Conservation (phyloP, 2,329 filamentous ascomycete species). For the Tolypocladium album region DNA sequence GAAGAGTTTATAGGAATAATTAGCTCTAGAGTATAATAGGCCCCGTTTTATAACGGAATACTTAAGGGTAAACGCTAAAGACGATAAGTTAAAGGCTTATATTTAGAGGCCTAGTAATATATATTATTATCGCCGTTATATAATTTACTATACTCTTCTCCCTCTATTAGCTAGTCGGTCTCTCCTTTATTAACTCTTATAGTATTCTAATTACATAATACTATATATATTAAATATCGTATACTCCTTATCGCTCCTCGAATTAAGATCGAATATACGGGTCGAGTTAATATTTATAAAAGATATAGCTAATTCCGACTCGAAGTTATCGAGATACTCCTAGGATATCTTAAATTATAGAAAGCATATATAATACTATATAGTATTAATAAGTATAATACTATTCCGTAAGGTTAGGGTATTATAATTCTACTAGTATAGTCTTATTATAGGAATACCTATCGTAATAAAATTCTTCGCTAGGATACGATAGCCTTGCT, state of each 20-base stretch:
- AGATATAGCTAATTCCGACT: not conserved
- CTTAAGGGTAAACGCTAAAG: too few species aligned
- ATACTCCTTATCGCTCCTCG: not conserved
- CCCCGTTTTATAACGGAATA: too few species aligned
- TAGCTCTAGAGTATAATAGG: too few species aligned
- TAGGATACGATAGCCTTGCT: too few species aligned
- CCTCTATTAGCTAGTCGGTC: too few species aligned
- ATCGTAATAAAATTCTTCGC: not conserved
- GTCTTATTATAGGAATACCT: not conserved
- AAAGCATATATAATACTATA: not conserved
- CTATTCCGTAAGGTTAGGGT: not conserved
- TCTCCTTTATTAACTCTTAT: not conserved
- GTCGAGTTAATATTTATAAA: not conserved
- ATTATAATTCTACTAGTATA: not conserved
- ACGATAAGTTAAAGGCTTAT: too few species aligned
- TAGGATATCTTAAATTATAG: not conserved
- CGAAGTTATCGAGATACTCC: not conserved
- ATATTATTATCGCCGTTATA: too few species aligned
- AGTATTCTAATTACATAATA: not conserved
- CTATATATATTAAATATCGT: not conserved
- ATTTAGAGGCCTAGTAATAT: too few species aligned
- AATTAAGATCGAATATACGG: not conserved
- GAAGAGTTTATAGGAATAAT: too few species aligned
- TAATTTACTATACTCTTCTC: too few species aligned
- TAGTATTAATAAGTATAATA: not conserved